Evolutionary conservation across 176 grass and related monocot species (phyloP), one percentile per base, ranked within the genome.

Genomic region (Secale cereale): DNA sequence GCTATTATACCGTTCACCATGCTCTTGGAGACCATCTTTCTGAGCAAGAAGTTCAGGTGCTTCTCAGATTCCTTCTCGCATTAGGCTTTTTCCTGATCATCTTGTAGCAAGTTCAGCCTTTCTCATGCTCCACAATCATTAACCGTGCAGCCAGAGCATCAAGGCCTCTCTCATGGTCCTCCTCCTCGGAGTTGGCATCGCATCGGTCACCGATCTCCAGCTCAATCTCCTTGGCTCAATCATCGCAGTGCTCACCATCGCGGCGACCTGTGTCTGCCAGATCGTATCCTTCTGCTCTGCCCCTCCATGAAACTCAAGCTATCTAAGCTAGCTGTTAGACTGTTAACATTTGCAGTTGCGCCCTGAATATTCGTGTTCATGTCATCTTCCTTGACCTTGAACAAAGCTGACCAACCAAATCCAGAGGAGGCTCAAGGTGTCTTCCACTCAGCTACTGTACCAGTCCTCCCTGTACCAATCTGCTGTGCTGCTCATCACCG

Each of bases 1-100:
- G 97, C 97, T 22, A 92, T 98, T 62, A 99, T 99, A 90, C 93
- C 97, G n/a, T 99, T 99, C 90, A 96, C 97, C 33, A 91, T 99
- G 50, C 65, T 88, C 50, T 75, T 99, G 81, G 97, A 98, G 40
- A 98, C 93, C 29, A 17, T 94, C 63, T 99, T 96, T 74, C 76
- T 99, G 5, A 81, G 88, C 87, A 99, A 94, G 79, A 95, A 90
- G 66, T 99, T 99, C 91, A 99, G 97, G 97, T 99, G 65, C 3
- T 66, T n/a, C 10, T 78, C 65, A 33, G 70, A 82, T 59, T 73
- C 4, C 29, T 56, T 39, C 11, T n/a, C 64, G 27, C 60, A 4
- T 25, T 77, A 3, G 15, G 19, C 60, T 5, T 3, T 56, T 50
- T 81, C 15, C 13, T 81, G 79, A 13, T 82, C 23, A 73, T 73